Evolutionary conservation across 495 filamentous ascomycete genomes (phyloP).

Genomic region (Margaritispora aquatica): DNA sequence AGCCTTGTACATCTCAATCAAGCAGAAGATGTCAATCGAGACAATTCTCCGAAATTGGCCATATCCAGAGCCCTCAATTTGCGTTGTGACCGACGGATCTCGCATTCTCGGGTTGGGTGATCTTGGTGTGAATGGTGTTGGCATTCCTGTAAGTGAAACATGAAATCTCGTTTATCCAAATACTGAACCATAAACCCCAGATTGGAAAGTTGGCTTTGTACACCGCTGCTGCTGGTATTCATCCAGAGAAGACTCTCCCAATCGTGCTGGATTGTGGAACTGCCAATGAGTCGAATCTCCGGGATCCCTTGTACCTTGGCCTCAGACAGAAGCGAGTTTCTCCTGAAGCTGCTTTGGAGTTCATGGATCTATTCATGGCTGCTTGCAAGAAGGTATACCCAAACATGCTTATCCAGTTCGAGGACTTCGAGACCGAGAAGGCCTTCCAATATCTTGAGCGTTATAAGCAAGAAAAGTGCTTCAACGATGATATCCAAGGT

Average conservation of each 20-base stretch:
- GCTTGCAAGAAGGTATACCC: constrained; percentile 84
- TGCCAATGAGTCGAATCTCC: constrained; percentile 77
- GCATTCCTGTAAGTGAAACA: constrained; percentile 78
- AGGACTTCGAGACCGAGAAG: constrained; percentile 91
- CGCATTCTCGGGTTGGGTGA: constrained; percentile 94
- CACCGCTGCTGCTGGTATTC: constrained; percentile 93
- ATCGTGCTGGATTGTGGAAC: constrained; percentile 91
- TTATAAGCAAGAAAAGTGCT: constrained; percentile 81
- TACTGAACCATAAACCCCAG: constrained; percentile 23
- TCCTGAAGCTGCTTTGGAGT: constrained; percentile 78
- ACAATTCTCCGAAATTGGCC: constrained; percentile 89
- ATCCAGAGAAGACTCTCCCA: constrained; percentile 85
- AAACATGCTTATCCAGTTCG: constrained; percentile 93
- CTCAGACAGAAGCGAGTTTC: constrained; percentile 75
- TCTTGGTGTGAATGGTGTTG: constrained; percentile 95
- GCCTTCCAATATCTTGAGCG: constrained; percentile 91
- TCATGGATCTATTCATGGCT: constrained; percentile 96
- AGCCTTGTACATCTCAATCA: constrained; percentile 87
- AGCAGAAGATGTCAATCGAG: constrained; percentile 76
- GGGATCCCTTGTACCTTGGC: constrained; percentile 93
- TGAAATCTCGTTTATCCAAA: not conserved
- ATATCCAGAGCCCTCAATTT: constrained; percentile 82
- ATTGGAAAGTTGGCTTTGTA: constrained; percentile 88
- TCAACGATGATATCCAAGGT: constrained; percentile 98
- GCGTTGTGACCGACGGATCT: constrained; percentile 94